Conservation (phyloP, 2,329 filamentous ascomycete genomes). For the Monilinia fructigena region DNA sequence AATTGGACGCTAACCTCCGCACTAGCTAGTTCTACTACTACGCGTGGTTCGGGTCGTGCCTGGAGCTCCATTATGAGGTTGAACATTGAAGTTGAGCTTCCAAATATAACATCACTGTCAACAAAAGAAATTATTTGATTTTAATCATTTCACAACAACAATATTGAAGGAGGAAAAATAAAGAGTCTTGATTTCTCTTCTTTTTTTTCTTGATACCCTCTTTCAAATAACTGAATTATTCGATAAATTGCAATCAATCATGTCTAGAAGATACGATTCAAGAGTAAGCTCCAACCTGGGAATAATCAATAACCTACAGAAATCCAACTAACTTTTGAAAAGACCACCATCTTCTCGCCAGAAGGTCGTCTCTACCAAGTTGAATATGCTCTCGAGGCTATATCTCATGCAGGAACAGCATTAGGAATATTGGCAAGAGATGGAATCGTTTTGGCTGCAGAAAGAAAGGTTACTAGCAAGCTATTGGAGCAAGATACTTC, state of each 20-base stretch:
- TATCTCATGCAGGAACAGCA: constrained; percentile 95
- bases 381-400: constrained; percentile 98
- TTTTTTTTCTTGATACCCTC: constrained; percentile 6
- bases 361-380: constrained; percentile 98
- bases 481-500: constrained; percentile 98
- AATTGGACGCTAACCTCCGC: constrained; percentile 22
- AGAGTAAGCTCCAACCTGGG: constrained; percentile 60
- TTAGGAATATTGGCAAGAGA: constrained; percentile 96
- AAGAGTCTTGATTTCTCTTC: neutral
- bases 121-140: constrained; percentile 19
- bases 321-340: constrained; percentile 31
- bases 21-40: constrained; percentile 21
- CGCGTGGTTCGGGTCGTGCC: constrained; percentile 33
- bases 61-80: constrained; percentile 33
- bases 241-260: constrained; percentile 51
- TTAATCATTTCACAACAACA: neutral
- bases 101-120: constrained; percentile 22
- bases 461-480: constrained; percentile 99
- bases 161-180: constrained; percentile 20
- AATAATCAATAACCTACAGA: neutral
- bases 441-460: constrained; percentile 95
- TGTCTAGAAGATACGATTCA: constrained; percentile 98
- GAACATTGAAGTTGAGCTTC: constrained; percentile 24
- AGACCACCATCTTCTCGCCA: constrained; percentile 99
- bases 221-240: constrained; percentile 3